These are phyloP conservation scores for Alternaria novae-zelandiae DNA, from an alignment of 2,329 filamentous ascomycete species.

Conservation along the genomic window DNA sequence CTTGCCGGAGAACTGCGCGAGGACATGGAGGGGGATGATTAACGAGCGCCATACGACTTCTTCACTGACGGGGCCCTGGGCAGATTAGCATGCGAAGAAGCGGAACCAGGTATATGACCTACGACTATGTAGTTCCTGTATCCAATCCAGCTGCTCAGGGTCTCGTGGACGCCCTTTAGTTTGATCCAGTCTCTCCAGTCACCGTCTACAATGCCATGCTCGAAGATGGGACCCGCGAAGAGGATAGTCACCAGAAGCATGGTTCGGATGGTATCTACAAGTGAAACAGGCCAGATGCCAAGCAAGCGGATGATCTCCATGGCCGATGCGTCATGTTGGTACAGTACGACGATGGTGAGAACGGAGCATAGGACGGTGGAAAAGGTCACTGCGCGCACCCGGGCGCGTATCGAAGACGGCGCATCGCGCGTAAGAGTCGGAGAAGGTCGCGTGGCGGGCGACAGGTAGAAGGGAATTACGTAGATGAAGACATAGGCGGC, in stretches of 20 bases:
- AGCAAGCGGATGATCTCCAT: slow-evolving; percentile 69
- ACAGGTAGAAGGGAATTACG: slow-evolving; percentile 89
- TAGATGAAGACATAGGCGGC: slow-evolving; percentile 86
- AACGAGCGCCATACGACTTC: slow-evolving; percentile 92
- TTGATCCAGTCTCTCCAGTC: slow-evolving; percentile 69
- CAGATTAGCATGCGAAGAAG: slow-evolving; percentile 12
- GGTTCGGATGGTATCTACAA: slow-evolving; percentile 67
- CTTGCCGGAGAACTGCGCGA: slow-evolving; percentile 60
- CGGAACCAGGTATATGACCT: slow-evolving; percentile 45
- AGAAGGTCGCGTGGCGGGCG: slow-evolving; percentile 78
- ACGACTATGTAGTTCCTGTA: slow-evolving; percentile 90
- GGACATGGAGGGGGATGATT: slow-evolving; percentile 80
- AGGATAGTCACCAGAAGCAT: slow-evolving; percentile 77
- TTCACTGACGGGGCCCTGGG: slow-evolving; percentile 81
- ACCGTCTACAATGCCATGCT: slow-evolving; percentile 75
- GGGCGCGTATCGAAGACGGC: slow-evolving; percentile 84
- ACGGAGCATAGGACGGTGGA: slow-evolving; percentile 74
- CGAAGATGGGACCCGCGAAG: slow-evolving; percentile 85
- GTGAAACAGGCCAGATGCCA: slow-evolving; percentile 79
- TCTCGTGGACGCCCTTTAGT: slow-evolving; percentile 61
- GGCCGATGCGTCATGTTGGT: slow-evolving; percentile 58
- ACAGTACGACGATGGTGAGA: slow-evolving; percentile 71
- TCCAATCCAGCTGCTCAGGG: slow-evolving; percentile 74
- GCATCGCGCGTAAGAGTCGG: slow-evolving; percentile 81
- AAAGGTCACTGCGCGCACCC: slow-evolving; percentile 78